phyloP scores from a whole-genome alignment of 495 filamentous ascomycete genomes.

The Hypoxylon cercidicola region DNA sequence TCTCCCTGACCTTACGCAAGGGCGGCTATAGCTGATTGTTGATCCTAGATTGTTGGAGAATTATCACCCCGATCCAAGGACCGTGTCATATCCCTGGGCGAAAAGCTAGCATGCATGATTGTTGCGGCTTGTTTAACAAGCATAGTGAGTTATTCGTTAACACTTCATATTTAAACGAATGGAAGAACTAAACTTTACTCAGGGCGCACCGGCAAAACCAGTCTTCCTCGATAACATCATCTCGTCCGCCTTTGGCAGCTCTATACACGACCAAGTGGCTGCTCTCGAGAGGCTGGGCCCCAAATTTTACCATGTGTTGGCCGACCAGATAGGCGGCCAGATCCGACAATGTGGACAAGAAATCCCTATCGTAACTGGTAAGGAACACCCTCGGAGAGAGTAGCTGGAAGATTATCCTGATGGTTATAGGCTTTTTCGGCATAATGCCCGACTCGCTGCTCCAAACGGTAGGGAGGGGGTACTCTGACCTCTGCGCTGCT shows the following conservation, averaged over 20 bases:
- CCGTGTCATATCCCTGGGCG: constrained; percentile 51
- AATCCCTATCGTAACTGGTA: constrained; percentile 49
- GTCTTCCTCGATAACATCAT: constrained; percentile 52
- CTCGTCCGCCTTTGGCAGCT: constrained; percentile 44
- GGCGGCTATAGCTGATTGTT: constrained; percentile 18
- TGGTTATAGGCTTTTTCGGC: constrained; percentile 60
- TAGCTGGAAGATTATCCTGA: constrained; percentile 40
- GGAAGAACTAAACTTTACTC: constrained; percentile 8
- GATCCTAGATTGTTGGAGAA: constrained; percentile 50
- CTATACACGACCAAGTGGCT: constrained; percentile 40
- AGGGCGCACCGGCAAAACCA: constrained; percentile 49
- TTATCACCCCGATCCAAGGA: constrained; percentile 51
- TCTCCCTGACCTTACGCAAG: background rate
- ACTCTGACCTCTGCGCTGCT: constrained; percentile 65
- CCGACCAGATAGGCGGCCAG: constrained; percentile 44
- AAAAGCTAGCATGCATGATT: constrained; percentile 51
- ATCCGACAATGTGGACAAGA: constrained; percentile 40
- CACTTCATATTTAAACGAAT: background rate
- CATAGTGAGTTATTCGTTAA: constrained; percentile 41
- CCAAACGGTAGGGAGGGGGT: constrained; percentile 59
- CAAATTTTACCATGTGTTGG: constrained; percentile 48
- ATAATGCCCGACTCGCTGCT: constrained; percentile 60
- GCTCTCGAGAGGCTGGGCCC: constrained; percentile 45
- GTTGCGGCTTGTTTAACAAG: constrained; percentile 48
- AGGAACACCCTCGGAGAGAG: background rate